Percentiles rank a stretch among this genome's conserved stretches.
These are phyloP conservation scores for Curvularia spicifera DNA, from an alignment of 2,329 filamentous ascomycete species.

Conservation along the genomic window DNA sequence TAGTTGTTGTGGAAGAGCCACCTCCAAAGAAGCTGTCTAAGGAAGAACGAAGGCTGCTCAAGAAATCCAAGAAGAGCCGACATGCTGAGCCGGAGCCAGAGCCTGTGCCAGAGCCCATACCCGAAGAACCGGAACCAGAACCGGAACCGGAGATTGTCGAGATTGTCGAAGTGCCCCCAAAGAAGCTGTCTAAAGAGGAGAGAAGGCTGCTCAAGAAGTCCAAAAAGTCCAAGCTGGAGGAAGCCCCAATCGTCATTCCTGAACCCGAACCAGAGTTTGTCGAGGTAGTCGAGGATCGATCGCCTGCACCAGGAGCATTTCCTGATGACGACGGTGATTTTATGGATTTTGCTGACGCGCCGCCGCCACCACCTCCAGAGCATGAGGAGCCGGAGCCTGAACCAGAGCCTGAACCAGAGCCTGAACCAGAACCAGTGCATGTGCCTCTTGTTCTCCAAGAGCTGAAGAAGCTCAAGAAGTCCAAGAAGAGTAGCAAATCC, in stretches of 20 bases:
- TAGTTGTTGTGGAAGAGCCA: constrained; percentile 23
- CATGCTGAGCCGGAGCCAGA: constrained; percentile 27
- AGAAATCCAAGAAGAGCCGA: constrained; percentile 19
- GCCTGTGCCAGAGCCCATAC: constrained; percentile 30
- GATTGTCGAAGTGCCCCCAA: constrained; percentile 36
- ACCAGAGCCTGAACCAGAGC: constrained; percentile 31
- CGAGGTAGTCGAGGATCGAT: constrained; percentile 38
- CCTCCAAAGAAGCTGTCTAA: constrained; percentile 18
- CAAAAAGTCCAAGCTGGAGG: constrained; percentile 35
- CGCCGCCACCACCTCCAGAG: constrained; percentile 10
- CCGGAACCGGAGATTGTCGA: constrained; percentile 38
- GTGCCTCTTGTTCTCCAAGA: constrained; percentile 29
- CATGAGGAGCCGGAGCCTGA: constrained; percentile 17
- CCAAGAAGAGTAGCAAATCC: constrained; percentile 47
- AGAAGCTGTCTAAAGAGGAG: constrained; percentile 40
- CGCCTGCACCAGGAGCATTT: constrained; percentile 56
- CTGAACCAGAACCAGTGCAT: constrained; percentile 25
- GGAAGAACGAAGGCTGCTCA: constrained; percentile 13
- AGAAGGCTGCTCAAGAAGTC: constrained; percentile 30
- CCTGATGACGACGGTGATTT: constrained; percentile 53
- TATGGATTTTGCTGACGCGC: constrained; percentile 33
- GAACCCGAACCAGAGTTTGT: constrained; percentile 44
- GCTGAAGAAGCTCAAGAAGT: constrained; percentile 31
- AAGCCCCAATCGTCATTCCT: constrained; percentile 34
- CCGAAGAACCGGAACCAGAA: constrained; percentile 28